These are phyloP conservation scores for Cenococcum geophilum DNA, from an alignment of 495 filamentous ascomycete genomes.

Conservation along the genomic window DNA sequence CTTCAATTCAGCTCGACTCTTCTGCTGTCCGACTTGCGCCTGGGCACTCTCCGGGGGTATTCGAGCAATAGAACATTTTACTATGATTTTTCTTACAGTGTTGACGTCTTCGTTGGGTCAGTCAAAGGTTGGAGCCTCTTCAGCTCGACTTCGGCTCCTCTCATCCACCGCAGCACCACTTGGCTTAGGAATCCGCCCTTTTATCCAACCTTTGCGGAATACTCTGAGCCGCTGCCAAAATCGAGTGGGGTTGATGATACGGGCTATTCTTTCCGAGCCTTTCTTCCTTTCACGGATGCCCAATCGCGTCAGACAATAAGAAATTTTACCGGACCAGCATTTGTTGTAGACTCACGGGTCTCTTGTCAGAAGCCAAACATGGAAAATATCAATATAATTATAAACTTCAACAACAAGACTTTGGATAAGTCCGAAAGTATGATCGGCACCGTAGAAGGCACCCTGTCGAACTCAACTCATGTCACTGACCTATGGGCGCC, in stretches of 20 bases:
- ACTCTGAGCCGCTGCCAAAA: neutral
- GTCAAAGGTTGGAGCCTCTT: neutral
- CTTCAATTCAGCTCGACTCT: conserved; percentile 4
- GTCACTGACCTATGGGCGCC: neutral
- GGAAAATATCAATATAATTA: neutral
- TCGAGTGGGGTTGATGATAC: neutral
- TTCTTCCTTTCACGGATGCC: neutral
- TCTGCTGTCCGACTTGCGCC: neutral
- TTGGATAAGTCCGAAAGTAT: neutral
- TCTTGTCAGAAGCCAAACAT: neutral
- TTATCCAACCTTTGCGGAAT: conserved; percentile 1
- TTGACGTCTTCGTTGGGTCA: neutral
- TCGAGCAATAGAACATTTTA: neutral
- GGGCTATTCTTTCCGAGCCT: neutral
- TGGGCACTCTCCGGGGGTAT: neutral
- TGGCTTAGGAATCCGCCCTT: conserved; percentile 1
- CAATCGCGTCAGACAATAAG: neutral
- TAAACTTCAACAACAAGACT: neutral
- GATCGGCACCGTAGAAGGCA: neutral
- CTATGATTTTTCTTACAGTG: neutral
- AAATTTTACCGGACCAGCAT: neutral
- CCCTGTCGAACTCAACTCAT: neutral
- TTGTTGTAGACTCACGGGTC: conserved; percentile 1
- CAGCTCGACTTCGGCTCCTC: neutral
- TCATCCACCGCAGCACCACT: neutral